Evolutionary conservation across 192 early-diverging fungal genomes (phyloP), one percentile per base, ranked within the genome.

Genomic region (Podila epigama): DNA sequence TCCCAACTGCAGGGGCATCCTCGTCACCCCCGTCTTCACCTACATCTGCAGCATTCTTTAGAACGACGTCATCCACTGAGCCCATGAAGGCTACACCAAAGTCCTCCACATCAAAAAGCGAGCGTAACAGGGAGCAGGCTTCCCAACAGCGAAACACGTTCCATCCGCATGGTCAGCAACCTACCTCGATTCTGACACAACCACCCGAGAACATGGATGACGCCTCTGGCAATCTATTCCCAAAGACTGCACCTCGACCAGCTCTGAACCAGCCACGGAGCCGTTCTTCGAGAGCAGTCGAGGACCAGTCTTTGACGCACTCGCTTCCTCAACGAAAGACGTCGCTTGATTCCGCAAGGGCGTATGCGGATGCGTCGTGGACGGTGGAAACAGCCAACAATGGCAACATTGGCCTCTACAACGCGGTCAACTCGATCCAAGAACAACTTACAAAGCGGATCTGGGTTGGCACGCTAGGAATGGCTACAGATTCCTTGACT

Each of bases 381-480:
- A 80, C 82, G 9, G 81, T 95, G n/a, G 93, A 94, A 60, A 85
- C 89, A 31, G 88, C 90, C 28, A 90, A 79, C 20, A 72, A 90
- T 12, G 96, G 96, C 39, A 98, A 98, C 81, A 95, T 95, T 85
- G 96, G 96, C n/a, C 86, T 98, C 51, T 92, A 95, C 56, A 98
- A 98, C 67, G 93, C 96, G 0, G 87, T 98, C 56, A 90, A 92
- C 18, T 86, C 93, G 29, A 88, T 87, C 57, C 68, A 83, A 25
- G 70, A 84, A 1, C 77, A 83, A 50, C 68, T 91, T 54, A 64
- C 82, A 27, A 81, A 91, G 57, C 85, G 84, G n/a, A 79, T 90
- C 29, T 93, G 91, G 88, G 85, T 93, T 33, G 92, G 92, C 31
- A 91, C 92, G 5, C 69, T 95, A 55, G 94, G 93, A 22, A 89